phyloP scores from a whole-genome alignment of 2,329 filamentous ascomycete species.

The Keithomyces neogunnii region DNA sequence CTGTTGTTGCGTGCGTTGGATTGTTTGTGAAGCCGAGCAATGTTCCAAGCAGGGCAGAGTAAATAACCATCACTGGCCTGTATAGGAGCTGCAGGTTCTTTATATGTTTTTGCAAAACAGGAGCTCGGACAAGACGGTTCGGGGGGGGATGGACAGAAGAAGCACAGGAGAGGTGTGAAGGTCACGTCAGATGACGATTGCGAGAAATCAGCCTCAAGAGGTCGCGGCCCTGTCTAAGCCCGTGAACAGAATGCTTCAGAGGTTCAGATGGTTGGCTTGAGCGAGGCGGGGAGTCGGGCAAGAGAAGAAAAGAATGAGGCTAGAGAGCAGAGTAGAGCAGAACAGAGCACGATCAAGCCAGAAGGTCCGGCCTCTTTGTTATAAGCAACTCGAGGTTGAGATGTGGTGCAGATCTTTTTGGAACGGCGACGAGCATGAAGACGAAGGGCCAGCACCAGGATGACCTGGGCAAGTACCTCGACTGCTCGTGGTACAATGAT shows the following conservation, averaged over 20 bases:
- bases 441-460: neutral
- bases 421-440: neutral
- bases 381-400: conserved; percentile 11
- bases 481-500: neutral
- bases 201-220: conserved; percentile 18
- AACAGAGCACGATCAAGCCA: conserved; percentile 5
- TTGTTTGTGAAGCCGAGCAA: too few species aligned
- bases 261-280: conserved; percentile 6
- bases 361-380: conserved; percentile 14
- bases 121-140: neutral
- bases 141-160: neutral
- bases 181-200: neutral
- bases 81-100: too few species aligned
- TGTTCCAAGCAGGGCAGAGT: too few species aligned
- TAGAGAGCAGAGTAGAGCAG: neutral
- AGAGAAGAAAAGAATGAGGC: conserved; percentile 3
- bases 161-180: neutral
- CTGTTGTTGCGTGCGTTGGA: neutral
- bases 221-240: conserved; percentile 17
- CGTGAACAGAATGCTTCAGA: neutral
- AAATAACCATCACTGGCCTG: neutral
- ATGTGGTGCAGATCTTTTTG: conserved; percentile 9
- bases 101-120: neutral
- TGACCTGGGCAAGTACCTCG: conserved; percentile 7
- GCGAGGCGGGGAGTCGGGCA: conserved; percentile 8